These are phyloP conservation scores for Chlorella sp. DNA, from an alignment of 139 green algal genomes.

Conservation along the genomic window DNA sequence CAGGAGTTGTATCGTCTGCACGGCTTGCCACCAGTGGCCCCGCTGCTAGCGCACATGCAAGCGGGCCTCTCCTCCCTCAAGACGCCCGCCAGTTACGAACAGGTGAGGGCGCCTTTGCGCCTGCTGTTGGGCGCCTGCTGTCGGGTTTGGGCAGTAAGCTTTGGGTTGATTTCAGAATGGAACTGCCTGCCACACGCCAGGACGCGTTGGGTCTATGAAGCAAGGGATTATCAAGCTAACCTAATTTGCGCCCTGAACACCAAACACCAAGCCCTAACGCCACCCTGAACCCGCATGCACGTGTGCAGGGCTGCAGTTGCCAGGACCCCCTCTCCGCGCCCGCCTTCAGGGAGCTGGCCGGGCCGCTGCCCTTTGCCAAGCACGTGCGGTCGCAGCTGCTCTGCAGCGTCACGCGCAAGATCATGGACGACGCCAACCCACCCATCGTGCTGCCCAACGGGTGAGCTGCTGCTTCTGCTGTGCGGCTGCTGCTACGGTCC, in stretches of 20 bases:
- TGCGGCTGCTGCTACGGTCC: too few species aligned
- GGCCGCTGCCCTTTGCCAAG: slow-evolving; percentile 77
- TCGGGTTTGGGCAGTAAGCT: too few species aligned
- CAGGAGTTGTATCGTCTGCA: slow-evolving; percentile 78
- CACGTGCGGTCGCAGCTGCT: slow-evolving; percentile 82
- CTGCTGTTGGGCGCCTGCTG: too few species aligned
- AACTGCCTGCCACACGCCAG: too few species aligned
- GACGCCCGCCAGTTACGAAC: slow-evolving; percentile 46
- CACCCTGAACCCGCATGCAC: too few species aligned
- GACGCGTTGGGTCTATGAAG: too few species aligned
- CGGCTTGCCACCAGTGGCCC: slow-evolving; percentile 59
- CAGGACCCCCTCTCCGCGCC: slow-evolving; percentile 76
- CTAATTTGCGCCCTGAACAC: too few species aligned
- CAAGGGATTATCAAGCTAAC: too few species aligned
- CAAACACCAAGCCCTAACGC: too few species aligned
- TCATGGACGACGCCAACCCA: slow-evolving; percentile 92
- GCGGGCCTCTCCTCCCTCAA: slow-evolving; percentile 84
- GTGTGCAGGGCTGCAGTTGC: slow-evolving; percentile 23
- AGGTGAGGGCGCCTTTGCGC: not conserved
- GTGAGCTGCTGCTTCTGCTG: slow-evolving; percentile 30
- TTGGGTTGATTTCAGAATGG: too few species aligned
- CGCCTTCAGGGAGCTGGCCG: slow-evolving; percentile 65
- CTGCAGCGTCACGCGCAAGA: slow-evolving; percentile 68
- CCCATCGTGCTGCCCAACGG: slow-evolving; percentile 87
- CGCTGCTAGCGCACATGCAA: slow-evolving; percentile 76